Percentiles rank a stretch among this genome's conserved stretches.
phyloP scores from a whole-genome alignment of 441 rosid species.

The Aleurites moluccanus region DNA sequence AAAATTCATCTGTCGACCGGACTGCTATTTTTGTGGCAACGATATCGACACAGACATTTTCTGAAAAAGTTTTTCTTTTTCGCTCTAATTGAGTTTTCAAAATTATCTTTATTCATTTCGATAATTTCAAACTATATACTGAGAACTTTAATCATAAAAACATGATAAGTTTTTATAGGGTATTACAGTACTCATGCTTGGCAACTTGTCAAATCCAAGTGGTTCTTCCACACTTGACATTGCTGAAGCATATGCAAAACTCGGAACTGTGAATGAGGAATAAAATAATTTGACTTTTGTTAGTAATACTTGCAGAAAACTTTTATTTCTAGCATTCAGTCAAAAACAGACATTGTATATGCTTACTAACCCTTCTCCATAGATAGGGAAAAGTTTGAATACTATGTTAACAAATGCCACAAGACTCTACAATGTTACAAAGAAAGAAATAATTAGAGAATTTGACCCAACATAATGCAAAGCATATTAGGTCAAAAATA shows the following conservation, averaged over 20 bases:
- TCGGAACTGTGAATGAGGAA: conserved; percentile 40
- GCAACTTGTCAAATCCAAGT: conserved; percentile 79
- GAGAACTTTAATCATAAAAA: too few species aligned
- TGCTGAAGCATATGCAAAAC: conserved; percentile 23
- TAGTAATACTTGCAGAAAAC: conserved; percentile 11
- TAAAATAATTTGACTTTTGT: conserved; percentile 26
- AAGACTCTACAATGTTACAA: conserved; percentile 4
- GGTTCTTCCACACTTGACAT: conserved; percentile 99
- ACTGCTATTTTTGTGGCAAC: too few species aligned
- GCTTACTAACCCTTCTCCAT: neutral
- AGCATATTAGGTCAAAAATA: neutral
- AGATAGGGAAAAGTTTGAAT: too few species aligned
- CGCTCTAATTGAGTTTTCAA: too few species aligned
- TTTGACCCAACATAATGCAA: neutral
- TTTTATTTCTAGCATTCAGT: conserved; percentile 20
- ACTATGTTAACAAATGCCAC: neutral
- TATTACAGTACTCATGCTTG: conserved; percentile 85
- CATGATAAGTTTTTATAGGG: too few species aligned
- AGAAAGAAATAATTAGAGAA: neutral
- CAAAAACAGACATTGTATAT: conserved; percentile 21
- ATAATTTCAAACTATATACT: too few species aligned
- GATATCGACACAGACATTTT: too few species aligned
- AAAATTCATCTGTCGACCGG: too few species aligned
- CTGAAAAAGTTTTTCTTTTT: too few species aligned
- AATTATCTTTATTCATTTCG: too few species aligned